Base-by-base conservation (phyloP, 2,329 filamentous ascomycete species). In the Coleophoma crateriformis region DNA sequence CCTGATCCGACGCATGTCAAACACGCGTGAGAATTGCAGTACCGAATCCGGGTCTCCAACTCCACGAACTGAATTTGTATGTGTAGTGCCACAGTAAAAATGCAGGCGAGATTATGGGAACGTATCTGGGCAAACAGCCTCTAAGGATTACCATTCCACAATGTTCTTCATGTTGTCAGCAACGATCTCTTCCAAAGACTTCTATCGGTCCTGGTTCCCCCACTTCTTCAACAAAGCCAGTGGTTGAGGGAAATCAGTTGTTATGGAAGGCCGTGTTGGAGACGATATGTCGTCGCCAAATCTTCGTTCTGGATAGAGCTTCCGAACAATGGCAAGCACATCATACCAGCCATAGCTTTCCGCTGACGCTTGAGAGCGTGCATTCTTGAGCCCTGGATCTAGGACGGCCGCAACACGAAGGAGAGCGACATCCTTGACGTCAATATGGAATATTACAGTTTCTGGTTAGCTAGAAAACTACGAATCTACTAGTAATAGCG, bases 401-500 rank as follows among this genome's bases (percentile, higher is more conserved):
- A 63, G 47, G 4, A 61, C 44, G 7, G 57, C 63, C 1, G 58
- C 60, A 4, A 60, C 52, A 44, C 65, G 63, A 8, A 67, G 48
- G 10, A 54, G 38, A 7, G 59, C 61, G 15, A 47, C 20, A 42
- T 65, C 62, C 12, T 49, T 46, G 3, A 60, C 57, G 20, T 62
- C 50, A 5, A 64, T 45, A 20, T 54, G 15, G 14, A 17, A n/a
- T 6, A 59, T 43, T 41, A 48, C 27, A 27, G 14, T 19, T 20
- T 8, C 20, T 19, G 27, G 27, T 27, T 27, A 27, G 27, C 27
- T 27, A 27, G 27, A 27, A 27, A 27, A 27, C 27, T 7, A 10
- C 27, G 2, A 27, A 27, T 27, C 8, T 39, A 13, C 32, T 33
- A 47, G 27, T 13, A 15, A 7, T 14, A 19, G 19, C 43, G 19